Percentiles rank a stretch among this genome's conserved stretches.
These are phyloP conservation scores for Grigorovia humatica DNA, from an alignment of 805 yeast genomes.

Conservation along the genomic window DNA sequence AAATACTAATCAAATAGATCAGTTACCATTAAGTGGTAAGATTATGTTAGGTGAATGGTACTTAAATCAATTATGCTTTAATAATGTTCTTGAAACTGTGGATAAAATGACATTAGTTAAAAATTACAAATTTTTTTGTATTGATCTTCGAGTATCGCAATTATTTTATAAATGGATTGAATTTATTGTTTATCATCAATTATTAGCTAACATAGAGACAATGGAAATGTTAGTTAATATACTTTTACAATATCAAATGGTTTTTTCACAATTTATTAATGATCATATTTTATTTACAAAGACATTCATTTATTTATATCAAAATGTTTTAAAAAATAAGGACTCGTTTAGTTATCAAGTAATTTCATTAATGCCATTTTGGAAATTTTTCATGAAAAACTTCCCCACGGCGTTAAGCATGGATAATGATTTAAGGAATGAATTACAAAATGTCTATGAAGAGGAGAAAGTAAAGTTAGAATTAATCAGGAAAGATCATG, in stretches of 20 bases:
- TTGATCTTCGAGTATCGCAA: slow-evolving; percentile 19
- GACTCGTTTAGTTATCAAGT: slow-evolving; percentile 17
- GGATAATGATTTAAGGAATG: slow-evolving; percentile 21
- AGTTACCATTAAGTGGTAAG: slow-evolving; percentile 33
- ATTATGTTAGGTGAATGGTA: slow-evolving; percentile 41
- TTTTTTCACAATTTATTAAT: slow-evolving; percentile 31
- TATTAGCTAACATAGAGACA: slow-evolving; percentile 20
- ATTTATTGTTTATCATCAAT: slow-evolving; percentile 25
- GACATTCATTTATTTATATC: slow-evolving; percentile 22
- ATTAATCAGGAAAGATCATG: slow-evolving; percentile 13
- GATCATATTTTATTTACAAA: slow-evolving; percentile 29
- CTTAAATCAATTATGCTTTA: slow-evolving; percentile 33
- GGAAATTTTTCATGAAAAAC: slow-evolving; percentile 26
- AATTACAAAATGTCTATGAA: slow-evolving; percentile 20
- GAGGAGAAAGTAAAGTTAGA: slow-evolving; percentile 21
- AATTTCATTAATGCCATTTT: slow-evolving; percentile 22
- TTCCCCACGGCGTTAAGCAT: slow-evolving; percentile 21
- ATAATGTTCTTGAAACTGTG: slow-evolving; percentile 8
- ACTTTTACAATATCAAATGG: slow-evolving; percentile 19
- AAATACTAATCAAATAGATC: slow-evolving; percentile 7
- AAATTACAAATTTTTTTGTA: slow-evolving; percentile 18
- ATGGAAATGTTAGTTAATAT: slow-evolving; percentile 24
- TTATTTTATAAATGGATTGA: slow-evolving; percentile 29
- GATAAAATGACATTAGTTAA: slow-evolving; percentile 12
- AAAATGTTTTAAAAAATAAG: slow-evolving; percentile 14